These are phyloP conservation scores for Rhinocladiella similis DNA, from an alignment of 2,329 filamentous ascomycete genomes.

Conservation along the genomic window DNA sequence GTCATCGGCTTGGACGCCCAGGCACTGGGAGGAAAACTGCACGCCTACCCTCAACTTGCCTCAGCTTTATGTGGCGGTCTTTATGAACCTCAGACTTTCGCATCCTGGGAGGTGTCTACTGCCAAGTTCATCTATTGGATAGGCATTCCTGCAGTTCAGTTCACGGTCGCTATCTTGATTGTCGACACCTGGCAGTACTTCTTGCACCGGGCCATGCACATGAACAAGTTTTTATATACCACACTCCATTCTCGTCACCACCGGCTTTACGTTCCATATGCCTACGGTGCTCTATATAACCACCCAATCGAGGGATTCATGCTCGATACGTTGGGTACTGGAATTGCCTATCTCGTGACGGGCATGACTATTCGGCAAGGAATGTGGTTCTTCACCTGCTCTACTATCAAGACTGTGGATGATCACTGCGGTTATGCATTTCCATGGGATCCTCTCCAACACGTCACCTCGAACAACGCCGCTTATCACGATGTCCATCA, in stretches of 20 bases:
- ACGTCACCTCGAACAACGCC: conserved; percentile 90
- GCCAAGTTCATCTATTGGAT: conserved; percentile 80
- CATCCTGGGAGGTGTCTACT: conserved; percentile 73
- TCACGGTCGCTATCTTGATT: conserved; percentile 70
- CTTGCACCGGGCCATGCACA: conserved; percentile 91
- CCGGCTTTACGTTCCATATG: conserved; percentile 95
- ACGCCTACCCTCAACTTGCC: conserved; percentile 70
- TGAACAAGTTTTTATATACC: conserved; percentile 85
- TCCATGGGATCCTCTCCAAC: conserved; percentile 91
- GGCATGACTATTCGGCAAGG: conserved; percentile 83
- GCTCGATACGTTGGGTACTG: conserved; percentile 85
- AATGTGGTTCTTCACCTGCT: conserved; percentile 85
- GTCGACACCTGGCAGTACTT: conserved; percentile 99
- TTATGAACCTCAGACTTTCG: conserved; percentile 75
- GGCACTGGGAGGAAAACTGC: conserved; percentile 73
- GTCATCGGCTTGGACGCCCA: conserved; percentile 74
- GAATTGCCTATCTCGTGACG: conserved; percentile 76
- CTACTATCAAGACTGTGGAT: conserved; percentile 93
- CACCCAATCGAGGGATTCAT: conserved; percentile 93
- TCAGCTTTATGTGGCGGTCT: conserved; percentile 75
- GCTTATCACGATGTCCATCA: conserved; percentile 98
- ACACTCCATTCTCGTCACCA: conserved; percentile 95
- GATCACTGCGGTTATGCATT: conserved; percentile 97
- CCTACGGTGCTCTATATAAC: conserved; percentile 95
- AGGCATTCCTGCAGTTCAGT: conserved; percentile 74